Base-by-base conservation (phyloP, 176 grass and related monocot species). In the Carex myosuroides region DNA sequence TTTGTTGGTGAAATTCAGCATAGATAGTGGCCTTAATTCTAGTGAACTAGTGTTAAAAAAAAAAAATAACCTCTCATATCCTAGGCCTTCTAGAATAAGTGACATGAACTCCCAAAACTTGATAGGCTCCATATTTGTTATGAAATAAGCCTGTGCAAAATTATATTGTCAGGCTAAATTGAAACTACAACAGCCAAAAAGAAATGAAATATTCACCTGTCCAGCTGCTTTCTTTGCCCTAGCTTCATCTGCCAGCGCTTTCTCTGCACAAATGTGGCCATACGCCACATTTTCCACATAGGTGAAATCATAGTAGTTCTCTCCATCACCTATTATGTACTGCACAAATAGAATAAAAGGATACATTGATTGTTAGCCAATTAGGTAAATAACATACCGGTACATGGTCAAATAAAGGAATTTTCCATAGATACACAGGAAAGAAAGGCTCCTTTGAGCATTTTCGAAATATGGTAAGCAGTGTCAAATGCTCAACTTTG, bases 91-190 rank as follows among this genome's bases (percentile, higher is more conserved):
- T 83, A 95, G 85, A 86, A 98, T 88, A 79, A 99, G 85, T 73
- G 96, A 99, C 85, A 99, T 92, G 67, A 99, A 99, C 86, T 93
- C 96, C 96, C 96, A 95, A 85, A 99, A 99, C 82, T 99, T 93
- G 68, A 99, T 95, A 64, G 96, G 93, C 50, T 95, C 91, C 88
- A 71, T 88, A 87, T 99, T 95, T 88, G 93, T 99, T 89, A 99
- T 93, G 83, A 99, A 95, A 86, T 93, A 99, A 42, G 93, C 77
- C 96, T 99, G 72, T 66, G 86, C 50, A 87, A 79, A 16, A 59
- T 91, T 74, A 17, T 83, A 79, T 75, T 78, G 26, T 78, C 22
- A 78, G 73, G 57, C 52, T 17, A 78, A 55, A 57, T 32, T 55
- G 8, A 41, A 50, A 70, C 3, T 54, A 44, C 50, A 55, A 24